Evolutionary conservation across 768 basidiomycete genomes (phyloP), one percentile per base, ranked within the genome.

Genomic region (Termitomyces sp.): DNA sequence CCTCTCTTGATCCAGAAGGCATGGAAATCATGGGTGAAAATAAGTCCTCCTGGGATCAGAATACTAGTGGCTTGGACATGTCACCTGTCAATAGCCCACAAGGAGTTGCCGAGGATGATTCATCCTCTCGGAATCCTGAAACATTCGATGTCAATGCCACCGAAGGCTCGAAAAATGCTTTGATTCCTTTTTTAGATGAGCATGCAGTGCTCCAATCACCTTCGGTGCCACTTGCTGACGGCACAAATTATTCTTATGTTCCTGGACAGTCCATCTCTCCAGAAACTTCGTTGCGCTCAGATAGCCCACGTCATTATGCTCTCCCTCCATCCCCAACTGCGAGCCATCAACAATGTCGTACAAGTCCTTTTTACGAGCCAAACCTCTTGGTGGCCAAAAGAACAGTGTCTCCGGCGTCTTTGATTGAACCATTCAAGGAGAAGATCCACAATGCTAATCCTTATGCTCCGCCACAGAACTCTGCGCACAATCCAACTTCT

Each of bases 311-410:
- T 15, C 57, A 66, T 15, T 20, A 53, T 48, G 45, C 61, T 34
- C 60, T 65, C 36, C 63, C 65, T 59, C 58, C 67, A 50, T 68
- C 67, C 42, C 67, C 67, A 32, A 55, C 25, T 17, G 48, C 15
- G 9, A 57, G 6, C 17, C 12, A 57, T 36, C 51, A 42, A 17
- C 50, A 50, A 29, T 60, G 58, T 47, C 62, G 51, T 46, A 58
- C 56, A 40, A 65, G 51, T 57, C 65, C 65, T 8, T 57, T 61
- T n/a, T 6, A 17, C 14, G 60, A 66, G 4, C 31, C 53, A 3
- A 45, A 50, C 29, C 36, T 56, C n/a, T 14, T 36, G 10, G 47
- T 25, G 31, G 17, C 59, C 31, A 60, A 56, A 46, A 50, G 65
- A 49, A 66, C 57, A 11, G 49, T 32, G 1, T 66, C 65, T 0